Evolutionary conservation across 768 basidiomycete genomes (phyloP).

Genomic region (Solioccasus polychromus): DNA sequence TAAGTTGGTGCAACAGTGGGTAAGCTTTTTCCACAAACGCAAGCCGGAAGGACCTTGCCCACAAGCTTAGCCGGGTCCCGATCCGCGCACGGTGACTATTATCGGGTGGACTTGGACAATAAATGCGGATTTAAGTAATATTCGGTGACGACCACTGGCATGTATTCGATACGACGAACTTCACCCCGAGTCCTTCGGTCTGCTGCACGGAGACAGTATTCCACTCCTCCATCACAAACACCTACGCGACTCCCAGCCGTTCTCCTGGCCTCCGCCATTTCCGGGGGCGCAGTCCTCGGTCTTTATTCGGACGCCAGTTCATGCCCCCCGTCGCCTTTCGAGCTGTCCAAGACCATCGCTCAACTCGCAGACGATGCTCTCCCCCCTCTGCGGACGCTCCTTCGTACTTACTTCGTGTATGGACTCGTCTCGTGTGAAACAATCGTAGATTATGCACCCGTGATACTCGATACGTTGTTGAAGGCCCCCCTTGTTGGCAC

Average conservation of each 20-base stretch:
- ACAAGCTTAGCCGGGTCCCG: too few species aligned
- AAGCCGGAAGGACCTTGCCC: neutral
- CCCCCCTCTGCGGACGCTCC: constrained; percentile 38
- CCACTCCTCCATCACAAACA: neutral
- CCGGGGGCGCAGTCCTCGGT: constrained; percentile 13
- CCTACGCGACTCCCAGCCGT: constrained; percentile 8
- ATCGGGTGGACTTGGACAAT: too few species aligned
- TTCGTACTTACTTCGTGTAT: constrained; percentile 81
- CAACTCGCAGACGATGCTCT: neutral
- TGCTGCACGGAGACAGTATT: constrained; percentile 5
- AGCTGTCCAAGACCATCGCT: constrained; percentile 1
- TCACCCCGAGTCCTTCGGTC: neutral
- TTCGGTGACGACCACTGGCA: neutral
- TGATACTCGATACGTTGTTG: constrained; percentile 51
- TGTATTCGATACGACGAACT: constrained; percentile 15
- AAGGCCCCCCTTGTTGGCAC: constrained; percentile 53
- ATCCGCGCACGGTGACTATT: too few species aligned
- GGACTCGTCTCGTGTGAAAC: constrained; percentile 72
- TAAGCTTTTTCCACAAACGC: too few species aligned
- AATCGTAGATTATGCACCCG: constrained; percentile 74
- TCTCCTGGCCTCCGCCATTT: constrained; percentile 18
- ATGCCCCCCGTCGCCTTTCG: constrained; percentile 22
- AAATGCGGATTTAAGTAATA: too few species aligned
- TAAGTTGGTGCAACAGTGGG: neutral
- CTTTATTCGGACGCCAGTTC: constrained; percentile 27